phyloP scores from a whole-genome alignment of 2,329 filamentous ascomycete genomes.

The Trichoderma afroharzianum region DNA sequence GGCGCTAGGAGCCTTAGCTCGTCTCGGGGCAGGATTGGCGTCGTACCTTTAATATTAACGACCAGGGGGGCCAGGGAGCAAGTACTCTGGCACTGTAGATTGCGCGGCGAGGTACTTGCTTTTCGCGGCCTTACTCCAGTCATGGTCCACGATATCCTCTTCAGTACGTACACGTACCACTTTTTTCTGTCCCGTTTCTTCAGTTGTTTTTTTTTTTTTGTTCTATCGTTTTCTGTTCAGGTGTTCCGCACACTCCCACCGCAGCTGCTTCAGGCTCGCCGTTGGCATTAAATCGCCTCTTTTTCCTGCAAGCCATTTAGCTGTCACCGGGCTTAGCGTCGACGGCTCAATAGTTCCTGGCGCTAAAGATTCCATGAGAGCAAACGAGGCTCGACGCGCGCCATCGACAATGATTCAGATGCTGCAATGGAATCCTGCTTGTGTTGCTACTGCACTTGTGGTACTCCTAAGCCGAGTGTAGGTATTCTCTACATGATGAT shows the following conservation, averaged over 20 bases:
- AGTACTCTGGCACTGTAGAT: not conserved
- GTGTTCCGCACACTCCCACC: not conserved
- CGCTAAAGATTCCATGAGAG: not conserved
- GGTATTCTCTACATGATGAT: not conserved
- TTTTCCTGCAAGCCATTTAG: not conserved
- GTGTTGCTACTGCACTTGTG: not conserved
- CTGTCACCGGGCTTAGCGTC: conserved; percentile 10
- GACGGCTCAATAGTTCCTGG: not conserved
- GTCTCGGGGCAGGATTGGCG: conserved; percentile 26
- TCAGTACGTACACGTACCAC: not conserved
- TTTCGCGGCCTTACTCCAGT: not conserved
- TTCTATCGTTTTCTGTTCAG: not conserved
- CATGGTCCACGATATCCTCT: not conserved
- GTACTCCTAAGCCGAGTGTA: not conserved
- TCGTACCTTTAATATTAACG: conserved; percentile 27
- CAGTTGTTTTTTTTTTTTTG: not conserved
- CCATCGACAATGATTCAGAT: not conserved
- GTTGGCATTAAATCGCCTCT: not conserved
- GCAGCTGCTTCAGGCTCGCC: conserved; percentile 11
- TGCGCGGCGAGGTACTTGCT: not conserved
- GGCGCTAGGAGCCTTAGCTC: conserved; percentile 23
- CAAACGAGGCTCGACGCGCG: conserved; percentile 2
- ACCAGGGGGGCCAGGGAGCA: not conserved
- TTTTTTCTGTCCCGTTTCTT: not conserved
- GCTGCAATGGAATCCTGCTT: not conserved